Evolutionary conservation across 768 basidiomycete species (phyloP).

Genomic region (Trametes sanguinea): DNA sequence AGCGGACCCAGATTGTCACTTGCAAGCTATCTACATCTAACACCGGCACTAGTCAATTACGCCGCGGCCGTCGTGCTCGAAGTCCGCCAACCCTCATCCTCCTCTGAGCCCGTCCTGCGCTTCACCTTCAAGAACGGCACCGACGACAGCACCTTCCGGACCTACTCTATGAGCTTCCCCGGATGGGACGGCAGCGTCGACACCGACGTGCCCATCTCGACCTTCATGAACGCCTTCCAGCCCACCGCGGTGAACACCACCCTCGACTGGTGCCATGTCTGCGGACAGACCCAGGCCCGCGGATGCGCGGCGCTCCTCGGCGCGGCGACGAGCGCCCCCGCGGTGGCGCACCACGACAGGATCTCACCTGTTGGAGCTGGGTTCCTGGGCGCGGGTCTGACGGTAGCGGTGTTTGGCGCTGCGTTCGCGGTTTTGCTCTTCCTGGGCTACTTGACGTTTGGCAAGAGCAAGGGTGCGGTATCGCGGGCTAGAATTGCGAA

Average conservation of each 20-base stretch:
- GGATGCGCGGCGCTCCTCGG: conserved; percentile 54
- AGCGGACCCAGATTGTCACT: not conserved
- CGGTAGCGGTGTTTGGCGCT: conserved; percentile 21
- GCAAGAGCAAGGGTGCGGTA: conserved; percentile 1
- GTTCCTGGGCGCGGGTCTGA: conserved; percentile 60
- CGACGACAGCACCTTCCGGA: conserved; percentile 44
- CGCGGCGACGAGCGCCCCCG: conserved; percentile 31
- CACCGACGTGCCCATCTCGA: conserved; percentile 55
- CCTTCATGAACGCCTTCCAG: conserved; percentile 48
- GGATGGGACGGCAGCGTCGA: conserved; percentile 34
- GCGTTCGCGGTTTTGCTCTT: conserved; percentile 19
- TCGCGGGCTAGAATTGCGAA: not conserved
- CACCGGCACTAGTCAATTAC: conserved; percentile 52
- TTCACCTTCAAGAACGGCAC: conserved; percentile 76
- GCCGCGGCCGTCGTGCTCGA: conserved; percentile 61
- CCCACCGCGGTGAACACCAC: conserved; percentile 53
- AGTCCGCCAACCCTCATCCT: conserved; percentile 49
- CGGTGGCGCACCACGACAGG: conserved; percentile 34
- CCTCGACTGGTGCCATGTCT: conserved; percentile 58
- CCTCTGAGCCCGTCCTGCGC: conserved; percentile 53
- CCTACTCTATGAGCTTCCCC: conserved; percentile 47
- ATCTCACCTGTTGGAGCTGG: conserved; percentile 65
- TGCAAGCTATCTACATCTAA: not conserved
- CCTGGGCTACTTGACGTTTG: conserved; percentile 17
- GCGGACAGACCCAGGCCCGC: conserved; percentile 56